Conservation (phyloP, 164 flowering plant species). For the Macadamia tetraphylla region DNA sequence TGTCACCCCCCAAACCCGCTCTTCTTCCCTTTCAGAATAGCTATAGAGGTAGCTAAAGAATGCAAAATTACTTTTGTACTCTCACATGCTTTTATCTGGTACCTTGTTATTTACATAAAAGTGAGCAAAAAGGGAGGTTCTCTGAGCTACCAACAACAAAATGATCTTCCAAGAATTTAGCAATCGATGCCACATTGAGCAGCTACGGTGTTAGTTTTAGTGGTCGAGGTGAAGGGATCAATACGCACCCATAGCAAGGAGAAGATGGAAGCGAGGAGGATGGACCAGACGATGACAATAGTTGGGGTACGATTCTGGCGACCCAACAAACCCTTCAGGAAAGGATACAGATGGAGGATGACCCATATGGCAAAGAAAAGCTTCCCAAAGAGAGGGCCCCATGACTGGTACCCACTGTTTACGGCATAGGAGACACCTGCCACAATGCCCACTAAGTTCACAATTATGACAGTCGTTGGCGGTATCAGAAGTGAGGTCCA, state of each 20-base stretch:
- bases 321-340: constrained; percentile 92
- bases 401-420: constrained; percentile 92
- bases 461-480: constrained; percentile 80
- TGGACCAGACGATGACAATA: constrained; percentile 91
- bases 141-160: constrained; percentile 11
- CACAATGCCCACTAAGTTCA: constrained; percentile 85
- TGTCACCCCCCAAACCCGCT: too few relatives aligned
- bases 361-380: constrained; percentile 93
- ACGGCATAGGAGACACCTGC: constrained; percentile 90
- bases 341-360: constrained; percentile 84
- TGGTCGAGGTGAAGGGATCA: constrained; percentile 62
- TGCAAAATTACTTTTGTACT: not conserved
- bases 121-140: constrained; percentile 6
- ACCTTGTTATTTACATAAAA: constrained; percentile 29
- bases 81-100: not conserved
- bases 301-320: constrained; percentile 90
- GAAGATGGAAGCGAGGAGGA: constrained; percentile 94
- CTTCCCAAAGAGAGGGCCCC: constrained; percentile 96
- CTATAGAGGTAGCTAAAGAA: too few relatives aligned
- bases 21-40: too few relatives aligned
- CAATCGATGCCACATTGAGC: constrained; percentile 85
- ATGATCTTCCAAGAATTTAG: constrained; percentile 16
- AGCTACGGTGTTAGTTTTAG: constrained; percentile 30
- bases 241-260: constrained; percentile 93
- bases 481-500: constrained; percentile 96